Evolutionary conservation across 108 stramenopile species (phyloP), one percentile per base, ranked within the genome.

Genomic region (Cyclotella atomus): DNA sequence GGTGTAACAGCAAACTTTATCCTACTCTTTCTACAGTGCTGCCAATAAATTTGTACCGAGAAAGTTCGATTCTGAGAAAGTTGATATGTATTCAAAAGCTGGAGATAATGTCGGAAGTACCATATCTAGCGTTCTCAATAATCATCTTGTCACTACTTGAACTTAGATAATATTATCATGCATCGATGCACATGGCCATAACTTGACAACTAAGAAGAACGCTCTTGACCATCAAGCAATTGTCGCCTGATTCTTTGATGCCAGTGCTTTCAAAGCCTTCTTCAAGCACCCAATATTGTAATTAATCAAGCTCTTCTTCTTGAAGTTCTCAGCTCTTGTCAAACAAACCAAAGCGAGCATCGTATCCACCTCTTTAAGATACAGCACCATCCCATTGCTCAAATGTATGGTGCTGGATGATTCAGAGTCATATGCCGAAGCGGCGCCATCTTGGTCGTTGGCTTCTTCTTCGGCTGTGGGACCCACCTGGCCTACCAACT

Each of bases 301-400:
- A 70, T 99, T 97, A 65, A 99, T 94, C 59, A 99, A 79, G 25
- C 93, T 91, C 75, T 93, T 93, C 85, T 96, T 97, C 28, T 90
- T 83, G 71, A 97, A 98, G 72, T 97, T 94, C 59, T 97, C 96
- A 27, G 91, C 84, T 25, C 97, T 85, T 28, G 97, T 95, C 56
- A 99, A 84, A 79, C 97, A 97, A n/a, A 99, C 97, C 35, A 99
- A 81, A 7, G 97, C 98, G 46, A 99, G 77, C 88, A 97, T 97
- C 14, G 90, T 90, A 63, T 94, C 95, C 8, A 99, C 98, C 77
- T 98, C 94, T 56, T 94, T 90, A 43, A 98, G 73, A 72, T 97
- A 97, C 34, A 98, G 80, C 72, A 97, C 95, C 90, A 97, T 96
- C 63, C 95, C 96, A 68, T 98, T 97, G 82, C 93, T 97, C 21